These are phyloP conservation scores for Neospora caninum DNA, from an alignment of 169 alveolate species.

Conservation along the genomic window DNA sequence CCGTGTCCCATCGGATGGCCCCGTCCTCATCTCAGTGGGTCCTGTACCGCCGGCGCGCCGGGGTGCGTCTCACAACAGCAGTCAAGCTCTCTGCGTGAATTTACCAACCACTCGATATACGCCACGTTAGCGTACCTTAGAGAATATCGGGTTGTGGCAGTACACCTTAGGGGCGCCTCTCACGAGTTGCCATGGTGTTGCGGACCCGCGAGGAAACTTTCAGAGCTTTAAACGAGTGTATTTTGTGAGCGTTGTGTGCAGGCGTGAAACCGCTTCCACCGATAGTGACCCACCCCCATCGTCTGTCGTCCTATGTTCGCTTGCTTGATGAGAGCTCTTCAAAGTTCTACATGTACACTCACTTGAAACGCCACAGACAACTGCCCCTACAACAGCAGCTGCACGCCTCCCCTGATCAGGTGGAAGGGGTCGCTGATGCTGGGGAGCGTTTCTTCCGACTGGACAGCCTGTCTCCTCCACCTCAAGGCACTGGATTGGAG, in stretches of 20 bases:
- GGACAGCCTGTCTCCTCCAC: background rate
- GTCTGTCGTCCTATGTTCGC: constrained; percentile 57
- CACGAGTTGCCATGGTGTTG: too few relatives aligned
- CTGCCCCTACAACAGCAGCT: constrained; percentile 55
- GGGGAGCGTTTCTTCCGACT: background rate
- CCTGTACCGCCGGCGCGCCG: too few relatives aligned
- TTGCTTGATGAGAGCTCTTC: constrained; percentile 61
- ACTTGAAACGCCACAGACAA: constrained; percentile 48
- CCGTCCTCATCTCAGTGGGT: too few relatives aligned
- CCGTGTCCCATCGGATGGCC: too few relatives aligned
- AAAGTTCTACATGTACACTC: constrained; percentile 40
- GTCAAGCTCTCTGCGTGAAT: too few relatives aligned
- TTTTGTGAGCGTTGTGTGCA: background rate
- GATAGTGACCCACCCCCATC: constrained; percentile 56
- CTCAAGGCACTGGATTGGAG: background rate
- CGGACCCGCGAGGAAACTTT: too few relatives aligned
- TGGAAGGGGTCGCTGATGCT: background rate
- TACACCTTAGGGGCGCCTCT: too few relatives aligned
- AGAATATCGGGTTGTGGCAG: too few relatives aligned
- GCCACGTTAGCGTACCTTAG: too few relatives aligned
- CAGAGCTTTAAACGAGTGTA: too few relatives aligned
- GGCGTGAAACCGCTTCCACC: constrained; percentile 63
- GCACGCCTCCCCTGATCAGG: constrained; percentile 14
- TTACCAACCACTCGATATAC: too few relatives aligned
- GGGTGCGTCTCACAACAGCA: too few relatives aligned